phyloP scores from a whole-genome alignment of 2,329 filamentous ascomycete genomes.

The Fusarium sp. region DNA sequence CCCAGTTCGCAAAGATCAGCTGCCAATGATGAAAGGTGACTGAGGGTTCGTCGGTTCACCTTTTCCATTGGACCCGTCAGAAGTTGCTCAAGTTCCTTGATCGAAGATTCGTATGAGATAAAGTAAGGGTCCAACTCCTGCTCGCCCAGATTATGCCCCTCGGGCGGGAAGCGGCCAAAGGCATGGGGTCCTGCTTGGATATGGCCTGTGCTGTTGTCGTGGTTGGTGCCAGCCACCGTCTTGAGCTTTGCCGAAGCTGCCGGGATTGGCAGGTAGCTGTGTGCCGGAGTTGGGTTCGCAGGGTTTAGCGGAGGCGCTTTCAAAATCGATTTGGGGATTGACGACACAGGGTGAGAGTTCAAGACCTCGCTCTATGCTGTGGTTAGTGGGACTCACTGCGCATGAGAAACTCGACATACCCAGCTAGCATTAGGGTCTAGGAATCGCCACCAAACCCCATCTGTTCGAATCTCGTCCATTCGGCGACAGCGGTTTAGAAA shows the following conservation, averaged over 20 bases:
- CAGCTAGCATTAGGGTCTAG: conserved; percentile 98
- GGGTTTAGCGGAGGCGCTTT: conserved; percentile 96
- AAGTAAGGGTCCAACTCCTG: conserved; percentile 97
- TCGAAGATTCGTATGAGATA: conserved; percentile 90
- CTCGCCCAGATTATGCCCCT: conserved; percentile 81
- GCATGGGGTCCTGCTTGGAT: conserved; percentile 66
- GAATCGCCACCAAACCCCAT: conserved; percentile 98
- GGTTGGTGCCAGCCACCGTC: conserved; percentile 59
- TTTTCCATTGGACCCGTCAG: conserved; percentile 96
- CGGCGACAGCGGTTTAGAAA: conserved; percentile 93
- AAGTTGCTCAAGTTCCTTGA: conserved; percentile 89
- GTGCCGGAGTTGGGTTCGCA: conserved; percentile 89
- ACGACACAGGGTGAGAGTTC: conserved; percentile 88
- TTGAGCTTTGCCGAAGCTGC: conserved; percentile 88
- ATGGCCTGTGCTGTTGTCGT: conserved; percentile 54
- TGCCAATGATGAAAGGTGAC: conserved; percentile 85
- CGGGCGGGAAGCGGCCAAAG: conserved; percentile 85
- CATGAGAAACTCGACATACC: conserved; percentile 66
- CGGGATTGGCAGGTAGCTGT: conserved; percentile 89
- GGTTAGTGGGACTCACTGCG: conserved; percentile 36
- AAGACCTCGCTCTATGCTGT: conserved; percentile 85
- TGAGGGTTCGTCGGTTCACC: conserved; percentile 89
- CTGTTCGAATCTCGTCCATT: conserved; percentile 92
- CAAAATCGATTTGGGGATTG: conserved; percentile 92
- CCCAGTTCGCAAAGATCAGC: conserved; percentile 93